Percentiles rank a stretch among this genome's conserved stretches.
Conservation (phyloP, 2,329 filamentous ascomycete species). For the Arachnomyces sp. region DNA sequence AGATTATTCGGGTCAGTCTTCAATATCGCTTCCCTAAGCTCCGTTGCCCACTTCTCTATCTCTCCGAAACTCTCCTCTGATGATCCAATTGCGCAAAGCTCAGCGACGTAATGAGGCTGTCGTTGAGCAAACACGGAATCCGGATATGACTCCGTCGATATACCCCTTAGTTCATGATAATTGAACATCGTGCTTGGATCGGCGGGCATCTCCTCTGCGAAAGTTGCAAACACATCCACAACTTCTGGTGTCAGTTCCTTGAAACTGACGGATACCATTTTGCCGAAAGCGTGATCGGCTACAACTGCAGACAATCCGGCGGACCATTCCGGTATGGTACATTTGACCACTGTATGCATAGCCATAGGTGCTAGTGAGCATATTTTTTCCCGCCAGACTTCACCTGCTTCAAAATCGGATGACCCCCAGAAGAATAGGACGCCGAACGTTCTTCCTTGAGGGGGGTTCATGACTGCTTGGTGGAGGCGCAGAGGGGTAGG, state of each 20-base stretch:
- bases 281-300: conserved; percentile 13
- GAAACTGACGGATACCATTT: conserved; percentile 15
- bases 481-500: conserved; percentile 15
- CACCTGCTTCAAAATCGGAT: conserved; percentile 23
- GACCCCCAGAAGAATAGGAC: conserved; percentile 27
- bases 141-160: conserved; percentile 14
- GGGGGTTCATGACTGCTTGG: conserved; percentile 24
- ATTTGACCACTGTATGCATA: conserved; percentile 20
- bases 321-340: conserved; percentile 15
- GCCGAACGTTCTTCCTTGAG: conserved; percentile 20
- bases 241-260: conserved; percentile 19
- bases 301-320: conserved; percentile 13
- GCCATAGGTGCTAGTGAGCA: conserved; percentile 19
- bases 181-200: conserved; percentile 21
- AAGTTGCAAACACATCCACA: conserved; percentile 18
- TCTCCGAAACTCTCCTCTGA: conserved; percentile 17
- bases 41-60: conserved; percentile 17
- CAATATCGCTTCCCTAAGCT: conserved; percentile 12
- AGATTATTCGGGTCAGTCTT: conserved; percentile 19
- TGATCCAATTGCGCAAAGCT: conserved; percentile 23
- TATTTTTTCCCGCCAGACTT: conserved; percentile 22
- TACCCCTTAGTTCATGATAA: conserved; percentile 21
- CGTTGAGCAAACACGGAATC: conserved; percentile 24
- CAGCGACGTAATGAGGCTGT: conserved; percentile 28
- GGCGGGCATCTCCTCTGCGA: conserved; percentile 14